A percentile compares a stretch with the other conserved stretches of the same genome.
phyloP scores from a whole-genome alignment of 805 yeast genomes.

The Priceomyces fermenticarens region DNA sequence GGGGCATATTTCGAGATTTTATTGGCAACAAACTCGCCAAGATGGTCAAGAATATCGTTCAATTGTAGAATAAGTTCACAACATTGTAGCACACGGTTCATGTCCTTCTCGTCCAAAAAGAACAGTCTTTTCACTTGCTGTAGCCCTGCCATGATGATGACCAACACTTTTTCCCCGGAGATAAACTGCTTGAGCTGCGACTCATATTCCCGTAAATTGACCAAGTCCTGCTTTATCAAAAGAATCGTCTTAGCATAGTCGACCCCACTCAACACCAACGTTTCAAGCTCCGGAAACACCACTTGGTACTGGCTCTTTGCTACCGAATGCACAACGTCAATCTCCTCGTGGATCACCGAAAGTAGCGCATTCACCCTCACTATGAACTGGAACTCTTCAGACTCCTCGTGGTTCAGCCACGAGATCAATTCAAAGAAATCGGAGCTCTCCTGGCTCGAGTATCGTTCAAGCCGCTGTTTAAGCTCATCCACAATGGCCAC shows the following conservation, averaged over 20 bases:
- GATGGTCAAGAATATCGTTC: constrained; percentile 35
- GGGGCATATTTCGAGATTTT: constrained; percentile 70
- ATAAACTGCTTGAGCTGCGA: constrained; percentile 40
- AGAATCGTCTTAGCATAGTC: constrained; percentile 57
- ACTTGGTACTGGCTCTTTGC: constrained; percentile 52
- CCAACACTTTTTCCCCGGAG: constrained; percentile 64
- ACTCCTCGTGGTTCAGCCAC: constrained; percentile 22
- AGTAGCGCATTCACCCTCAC: constrained; percentile 53
- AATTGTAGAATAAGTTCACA: constrained; percentile 49
- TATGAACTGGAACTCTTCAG: constrained; percentile 49
- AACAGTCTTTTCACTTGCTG: constrained; percentile 41
- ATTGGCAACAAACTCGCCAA: constrained; percentile 54
- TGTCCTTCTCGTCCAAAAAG: constrained; percentile 22
- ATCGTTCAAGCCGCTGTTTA: constrained; percentile 16
- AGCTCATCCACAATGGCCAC: constrained; percentile 21
- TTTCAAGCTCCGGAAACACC: constrained; percentile 69
- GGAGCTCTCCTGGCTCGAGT: constrained; percentile 20
- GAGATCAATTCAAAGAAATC: constrained; percentile 32
- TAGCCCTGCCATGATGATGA: constrained; percentile 68
- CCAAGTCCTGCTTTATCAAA: constrained; percentile 48
- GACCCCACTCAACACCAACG: constrained; percentile 57
- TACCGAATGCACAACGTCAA: constrained; percentile 45
- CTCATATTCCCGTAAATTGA: constrained; percentile 26
- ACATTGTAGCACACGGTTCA: constrained; percentile 38
- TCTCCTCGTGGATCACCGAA: constrained; percentile 53